Base-by-base conservation (phyloP, 805 yeast genomes). In the Clavispora asparagi region DNA sequence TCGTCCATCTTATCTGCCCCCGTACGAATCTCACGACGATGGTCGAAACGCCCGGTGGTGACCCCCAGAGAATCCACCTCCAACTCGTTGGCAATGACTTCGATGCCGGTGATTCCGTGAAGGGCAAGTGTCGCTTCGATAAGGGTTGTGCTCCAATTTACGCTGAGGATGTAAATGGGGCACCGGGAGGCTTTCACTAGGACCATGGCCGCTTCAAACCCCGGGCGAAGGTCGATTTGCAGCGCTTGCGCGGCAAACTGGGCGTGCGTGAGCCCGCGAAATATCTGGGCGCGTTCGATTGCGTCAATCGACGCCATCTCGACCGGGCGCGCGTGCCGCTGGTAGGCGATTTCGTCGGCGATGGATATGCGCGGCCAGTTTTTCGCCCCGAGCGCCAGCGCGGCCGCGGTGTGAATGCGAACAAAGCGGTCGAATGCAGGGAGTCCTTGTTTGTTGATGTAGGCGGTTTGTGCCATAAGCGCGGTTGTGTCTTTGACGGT, bases 101-200 rank as follows among this genome's bases (percentile, higher is more conserved):
- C 47, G 6, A 72, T 50, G 12, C 61, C 50, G 1, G 28, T 29
- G 27, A 64, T 35, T 0, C 65, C 65, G 31, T 61, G 54, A 1
- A 19, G 33, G 2, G 39, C 14, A 16, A 69, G 53, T 4, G 67
- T 62, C 40, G 64, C 63, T 27, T 60, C 56, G 40, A 83, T 81
- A 16, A 81, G 63, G 11, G 64, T 17, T 1, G 71, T 67, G 7
- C 85, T 76, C 88, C 88, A 83, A 58, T 82, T 82, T 40, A 82
- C 79, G 53, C 87, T 82, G 29, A 82, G 53, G 1, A 83, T 65
- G 8, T 64, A 60, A 1, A 77, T 60, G 0, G 78, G 77, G 3
- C 71, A 57, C 1, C 54, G 30, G 40, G 45, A 32, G 7, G 16
- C 23, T 17, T 44, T 30, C 54, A 69, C 44, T 40, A 40, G n/a